Base-by-base conservation (phyloP, 2,329 filamentous ascomycete genomes). In the Chaetoscypha palmicola region DNA sequence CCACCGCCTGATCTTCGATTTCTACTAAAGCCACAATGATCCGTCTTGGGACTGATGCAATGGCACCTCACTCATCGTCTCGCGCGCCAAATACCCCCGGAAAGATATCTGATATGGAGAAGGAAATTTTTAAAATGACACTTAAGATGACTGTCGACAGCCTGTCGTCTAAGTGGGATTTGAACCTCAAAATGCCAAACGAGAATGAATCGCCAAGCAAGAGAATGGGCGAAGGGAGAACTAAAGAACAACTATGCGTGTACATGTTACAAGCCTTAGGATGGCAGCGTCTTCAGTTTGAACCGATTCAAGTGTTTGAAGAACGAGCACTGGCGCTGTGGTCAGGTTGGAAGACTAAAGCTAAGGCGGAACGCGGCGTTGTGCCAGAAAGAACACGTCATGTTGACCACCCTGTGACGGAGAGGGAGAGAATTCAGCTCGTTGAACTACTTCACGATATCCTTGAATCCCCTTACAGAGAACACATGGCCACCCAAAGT, bases 311-410 rank as follows among this genome's bases (percentile, higher is more conserved):
- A 19, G 11, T 28, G 7, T 52, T 50, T 21, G 20, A 28, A n/a
- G 16, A 24, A 16, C 8, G 24, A 26, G 50, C 47, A 2, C 9
- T 26, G 9, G 12, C 5, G 0, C 10, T 41, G n/a, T 45, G 33
- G 10, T 35, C 22, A n/a, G 36, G 38, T 4, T 51, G 50, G 50
- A 33, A 46, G 9, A 9, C 20, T 11, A 49, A 52, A 22, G 46
- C 45, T 2, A 43, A 42, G 9, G 50, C 34, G 12, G 50, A 53
- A 1, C 24, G 35, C 4, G 46, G 43, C 40, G 28, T 48, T 11
- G 19, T 53, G n/a, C 48, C 50, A 17, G 20, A 30, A 20, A 5
- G 17, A 4, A 41, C 38, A 5, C 38, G 39, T 9, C 12, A 41
- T 11, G 33, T 23, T 4, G 26, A 7, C 5, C 34, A 32, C 20